Evolutionary conservation across 2,329 filamentous ascomycete genomes (phyloP), one percentile per base, ranked within the genome.

Genomic region (Cladobotryum protrusum): DNA sequence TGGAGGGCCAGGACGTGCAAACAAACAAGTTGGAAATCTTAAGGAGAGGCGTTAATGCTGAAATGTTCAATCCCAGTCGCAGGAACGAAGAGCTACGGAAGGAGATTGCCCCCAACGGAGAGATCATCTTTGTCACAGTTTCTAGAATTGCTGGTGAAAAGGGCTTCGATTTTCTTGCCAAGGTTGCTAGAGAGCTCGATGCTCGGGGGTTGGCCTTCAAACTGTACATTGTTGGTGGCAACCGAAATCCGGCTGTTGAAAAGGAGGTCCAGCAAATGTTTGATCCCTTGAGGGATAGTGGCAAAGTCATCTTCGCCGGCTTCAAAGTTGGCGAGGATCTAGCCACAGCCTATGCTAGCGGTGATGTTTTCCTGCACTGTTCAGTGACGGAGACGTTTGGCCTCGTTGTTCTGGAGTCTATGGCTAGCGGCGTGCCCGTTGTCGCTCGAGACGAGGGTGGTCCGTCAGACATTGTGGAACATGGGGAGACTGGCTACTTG

Each of bases 381-480:
- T 87, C 81, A 18, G 71, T 87, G 50, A 87, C 83, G 1, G 84
- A 87, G 64, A 87, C 84, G 0, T 87, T 87, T 63, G 84, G 84
- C 1, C 70, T 87, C 9, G 83, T 87, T 0, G 83, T 87, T 1
- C 69, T 87, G 2, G 84, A 87, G 64, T 79, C 81, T 3, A 86
- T 87, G 83, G 83, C 83, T 0, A 85, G 82, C 54, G 82, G 83
- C 3, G 74, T 88, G 2, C 83, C 83, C 0, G 83, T 87, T 19
- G 72, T 87, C 47, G 84, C 84, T 3, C 75, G 85, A 42, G 82
- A 87, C 57, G 81, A 85, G 60, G 84, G 84, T 9, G 84, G 85
- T 0, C 84, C 84, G 1, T 83, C 80, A 34, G 83, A 87, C 59
- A 86, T 83, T 47, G 74, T 87, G 34, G 69, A 72, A 20, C 69